Evolutionary conservation across 352 stramenopile genomes (phyloP).

Genomic region (Globisporangium sylvaticum): DNA sequence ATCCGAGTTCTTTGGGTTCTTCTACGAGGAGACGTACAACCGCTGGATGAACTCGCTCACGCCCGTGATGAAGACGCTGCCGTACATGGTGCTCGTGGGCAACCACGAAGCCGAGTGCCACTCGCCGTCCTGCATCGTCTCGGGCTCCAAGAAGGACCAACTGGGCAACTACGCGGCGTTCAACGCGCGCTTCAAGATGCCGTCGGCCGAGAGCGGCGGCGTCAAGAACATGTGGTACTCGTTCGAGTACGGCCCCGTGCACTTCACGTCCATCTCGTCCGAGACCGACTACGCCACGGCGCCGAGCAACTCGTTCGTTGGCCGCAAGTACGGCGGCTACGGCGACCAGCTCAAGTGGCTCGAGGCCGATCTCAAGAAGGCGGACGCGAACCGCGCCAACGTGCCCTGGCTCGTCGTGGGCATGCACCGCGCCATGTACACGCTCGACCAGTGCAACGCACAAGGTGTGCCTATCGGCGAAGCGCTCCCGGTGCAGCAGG

Average conservation of each 20-base stretch:
- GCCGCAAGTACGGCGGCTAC: conserved; percentile 37
- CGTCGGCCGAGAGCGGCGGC: conserved; percentile 51
- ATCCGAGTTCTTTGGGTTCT: conserved; percentile 48
- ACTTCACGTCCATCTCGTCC: conserved; percentile 78
- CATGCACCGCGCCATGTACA: conserved; percentile 49
- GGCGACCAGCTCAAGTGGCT: conserved; percentile 52
- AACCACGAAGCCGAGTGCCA: conserved; percentile 90
- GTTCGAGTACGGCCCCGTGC: conserved; percentile 80
- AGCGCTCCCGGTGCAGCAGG: conserved; percentile 33
- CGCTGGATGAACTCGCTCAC: conserved; percentile 72
- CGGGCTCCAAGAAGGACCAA: conserved; percentile 36
- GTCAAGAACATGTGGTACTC: conserved; percentile 87
- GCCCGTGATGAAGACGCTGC: conserved; percentile 44
- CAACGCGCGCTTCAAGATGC: conserved; percentile 86
- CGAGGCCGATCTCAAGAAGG: conserved; percentile 42
- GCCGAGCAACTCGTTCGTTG: conserved; percentile 32
- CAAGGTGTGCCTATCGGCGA: conserved; percentile 19
- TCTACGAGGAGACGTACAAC: conserved; percentile 88
- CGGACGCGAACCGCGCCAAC: conserved; percentile 36
- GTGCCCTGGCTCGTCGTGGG: conserved; percentile 54
- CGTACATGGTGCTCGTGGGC: conserved; percentile 82
- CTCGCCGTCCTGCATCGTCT: conserved; percentile 53
- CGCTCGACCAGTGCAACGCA: conserved; percentile 17
- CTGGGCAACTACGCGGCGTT: conserved; percentile 83
- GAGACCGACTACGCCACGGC: conserved; percentile 61